Evolutionary conservation across 495 filamentous ascomycete genomes (phyloP), one percentile per base, ranked within the genome.

Genomic region (Terfezia boudieri): DNA sequence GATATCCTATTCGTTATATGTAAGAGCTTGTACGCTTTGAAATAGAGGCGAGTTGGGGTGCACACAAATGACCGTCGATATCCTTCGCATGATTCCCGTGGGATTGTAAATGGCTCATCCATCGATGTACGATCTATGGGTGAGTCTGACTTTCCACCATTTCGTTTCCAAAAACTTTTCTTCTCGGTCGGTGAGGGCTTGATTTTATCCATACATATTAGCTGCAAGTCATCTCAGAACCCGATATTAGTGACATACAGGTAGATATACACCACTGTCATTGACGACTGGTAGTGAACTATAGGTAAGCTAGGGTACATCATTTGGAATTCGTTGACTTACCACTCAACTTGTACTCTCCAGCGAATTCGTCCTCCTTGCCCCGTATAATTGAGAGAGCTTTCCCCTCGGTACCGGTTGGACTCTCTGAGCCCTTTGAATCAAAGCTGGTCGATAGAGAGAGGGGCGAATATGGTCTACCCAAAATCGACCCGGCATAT

Each of bases 1-100:
- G 52, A 95, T 94, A 64, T 94, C 90, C 89, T 95, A 64, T 57
- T 22, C 51, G 52, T 20, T 41, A 16, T 50, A 35, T 20, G 55
- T 53, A 20, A 49, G 49, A 38, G 56, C 46, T 49, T 49, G 37
- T 52, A 53, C 52, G 36, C 53, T 32, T 32, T 32, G 26, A 32
- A 32, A 32, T 7, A 2, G 26, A 32, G 26, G 26, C 7, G 26
- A 32, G 26, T 51, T 48, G 20, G 37, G 55, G 22, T 36, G 72
- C 82, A 54, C 75, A 93, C 88, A 71, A 98, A 98, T 56, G 90
- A 95, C 57, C 90, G 80, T 52, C 90, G 77, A 66, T 98, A 98
- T 32, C 89, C 94, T 66, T 98, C 90, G 67, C 96, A 98, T 9
- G 87, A 94, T 69, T 98, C 90, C 60, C 90, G 80, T 36, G 90